Conservation (phyloP, 805 yeast species). For the Ogataea chonburiensis region DNA sequence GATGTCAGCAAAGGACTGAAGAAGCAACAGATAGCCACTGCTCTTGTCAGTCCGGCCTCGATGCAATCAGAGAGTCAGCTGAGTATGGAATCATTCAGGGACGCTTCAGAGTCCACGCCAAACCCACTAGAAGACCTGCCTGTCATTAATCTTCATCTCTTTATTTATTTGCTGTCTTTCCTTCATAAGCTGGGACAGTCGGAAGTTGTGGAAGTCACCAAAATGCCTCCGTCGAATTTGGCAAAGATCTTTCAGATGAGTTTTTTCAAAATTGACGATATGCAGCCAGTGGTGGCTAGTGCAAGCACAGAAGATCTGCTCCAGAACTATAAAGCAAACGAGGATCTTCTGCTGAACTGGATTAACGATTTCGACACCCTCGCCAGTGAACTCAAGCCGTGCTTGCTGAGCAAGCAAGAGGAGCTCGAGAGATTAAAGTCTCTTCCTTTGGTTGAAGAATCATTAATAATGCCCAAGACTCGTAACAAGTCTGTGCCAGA, state of each 20-base stretch:
- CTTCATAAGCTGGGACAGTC: constrained; percentile 26
- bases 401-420: constrained; percentile 5
- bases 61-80: constrained; percentile 14
- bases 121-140: constrained; percentile 23
- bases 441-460: constrained; percentile 20
- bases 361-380: constrained; percentile 23
- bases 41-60: constrained; percentile 4
- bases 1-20: constrained; percentile 25
- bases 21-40: constrained; percentile 14
- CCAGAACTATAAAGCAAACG: constrained; percentile 30
- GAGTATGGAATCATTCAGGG: constrained; percentile 14
- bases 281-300: constrained; percentile 19
- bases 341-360: constrained; percentile 29
- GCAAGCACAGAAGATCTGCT: constrained; percentile 30
- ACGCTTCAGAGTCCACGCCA: constrained; percentile 2
- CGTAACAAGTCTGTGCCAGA: constrained; percentile 18
- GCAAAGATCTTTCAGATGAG: constrained; percentile 40
- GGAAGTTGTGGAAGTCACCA: constrained; percentile 30
- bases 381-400: constrained; percentile 12
- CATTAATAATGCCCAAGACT: constrained; percentile 13
- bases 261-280: constrained; percentile 36
- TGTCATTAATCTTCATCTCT: constrained; percentile 32
- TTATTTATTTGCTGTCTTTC: constrained; percentile 31
- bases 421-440: constrained; percentile 17
- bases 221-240: constrained; percentile 37